Conservation (phyloP, 208 protist genomes). For the Leishmania braziliensis region DNA sequence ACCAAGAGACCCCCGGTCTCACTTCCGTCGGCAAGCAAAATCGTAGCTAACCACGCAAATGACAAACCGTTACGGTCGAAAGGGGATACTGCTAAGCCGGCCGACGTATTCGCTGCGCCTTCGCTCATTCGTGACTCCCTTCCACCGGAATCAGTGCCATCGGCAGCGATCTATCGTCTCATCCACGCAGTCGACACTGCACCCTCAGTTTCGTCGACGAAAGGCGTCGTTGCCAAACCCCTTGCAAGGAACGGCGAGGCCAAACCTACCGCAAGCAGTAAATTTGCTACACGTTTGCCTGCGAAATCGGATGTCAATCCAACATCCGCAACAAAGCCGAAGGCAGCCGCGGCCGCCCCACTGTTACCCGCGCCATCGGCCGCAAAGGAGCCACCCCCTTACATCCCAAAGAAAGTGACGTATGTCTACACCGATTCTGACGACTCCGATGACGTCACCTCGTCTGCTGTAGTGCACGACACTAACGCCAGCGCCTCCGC, state of each 20-base stretch:
- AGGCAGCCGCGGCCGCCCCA: not conserved
- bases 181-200: no score
- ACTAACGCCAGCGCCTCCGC: not conserved
- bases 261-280: no score
- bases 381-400: not conserved
- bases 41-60: no score
- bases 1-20: no score
- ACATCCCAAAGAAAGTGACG: not conserved
- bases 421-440: slow-evolving; percentile 16
- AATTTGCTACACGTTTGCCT: not conserved
- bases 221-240: no score
- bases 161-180: not conserved
- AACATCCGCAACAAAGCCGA: not conserved
- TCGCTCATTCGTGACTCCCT: not conserved
- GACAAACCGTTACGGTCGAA: no score
- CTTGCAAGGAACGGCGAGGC: no score
- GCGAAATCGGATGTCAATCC: not conserved
- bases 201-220: no score
- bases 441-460: not conserved
- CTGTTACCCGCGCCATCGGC: not conserved
- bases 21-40: no score
- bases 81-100: not conserved
- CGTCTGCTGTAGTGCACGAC: not conserved
- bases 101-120: not conserved
- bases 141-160: not conserved